These are phyloP conservation scores for Cladosporium sp. DNA, from an alignment of 2,329 filamentous ascomycete genomes.

Conservation along the genomic window DNA sequence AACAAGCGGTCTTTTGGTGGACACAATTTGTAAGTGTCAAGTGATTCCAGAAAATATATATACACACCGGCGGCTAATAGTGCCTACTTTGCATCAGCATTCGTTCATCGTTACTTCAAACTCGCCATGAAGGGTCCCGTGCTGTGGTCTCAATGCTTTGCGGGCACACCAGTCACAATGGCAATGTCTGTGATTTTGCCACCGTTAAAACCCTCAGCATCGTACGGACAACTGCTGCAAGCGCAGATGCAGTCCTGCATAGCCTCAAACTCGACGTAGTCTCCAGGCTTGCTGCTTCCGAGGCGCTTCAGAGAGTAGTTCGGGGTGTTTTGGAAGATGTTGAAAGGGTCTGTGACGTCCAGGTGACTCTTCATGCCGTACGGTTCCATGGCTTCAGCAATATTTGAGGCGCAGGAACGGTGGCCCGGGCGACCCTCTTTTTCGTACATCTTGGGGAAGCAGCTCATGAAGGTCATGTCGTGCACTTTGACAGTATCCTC, in stretches of 20 bases:
- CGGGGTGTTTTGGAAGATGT: conserved; percentile 40
- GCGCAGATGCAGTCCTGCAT: conserved; percentile 33
- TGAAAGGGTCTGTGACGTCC: conserved; percentile 37
- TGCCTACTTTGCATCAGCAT: conserved; percentile 2
- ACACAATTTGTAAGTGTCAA: background rate
- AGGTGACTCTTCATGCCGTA: conserved; percentile 33
- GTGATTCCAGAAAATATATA: background rate
- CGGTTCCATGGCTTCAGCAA: conserved; percentile 35
- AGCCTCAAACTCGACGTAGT: conserved; percentile 38
- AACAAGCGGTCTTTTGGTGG: background rate
- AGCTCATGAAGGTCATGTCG: conserved; percentile 40
- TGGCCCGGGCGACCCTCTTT: conserved; percentile 32
- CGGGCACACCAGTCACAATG: conserved; percentile 27
- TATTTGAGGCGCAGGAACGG: conserved; percentile 35
- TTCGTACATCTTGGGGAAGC: conserved; percentile 36
- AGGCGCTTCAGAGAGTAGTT: conserved; percentile 36
- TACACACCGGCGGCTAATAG: conserved; percentile 2
- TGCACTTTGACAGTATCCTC: conserved; percentile 38
- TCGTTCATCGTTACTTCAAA: background rate
- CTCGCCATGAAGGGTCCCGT: background rate
- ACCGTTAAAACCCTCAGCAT: conserved; percentile 36
- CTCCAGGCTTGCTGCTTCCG: conserved; percentile 34
- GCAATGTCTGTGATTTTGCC: conserved; percentile 37
- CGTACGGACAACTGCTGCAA: conserved; percentile 38
- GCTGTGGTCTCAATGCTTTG: conserved; percentile 1